Conservation (phyloP, 164 flowering plant species). For the Amborella trichopoda region DNA sequence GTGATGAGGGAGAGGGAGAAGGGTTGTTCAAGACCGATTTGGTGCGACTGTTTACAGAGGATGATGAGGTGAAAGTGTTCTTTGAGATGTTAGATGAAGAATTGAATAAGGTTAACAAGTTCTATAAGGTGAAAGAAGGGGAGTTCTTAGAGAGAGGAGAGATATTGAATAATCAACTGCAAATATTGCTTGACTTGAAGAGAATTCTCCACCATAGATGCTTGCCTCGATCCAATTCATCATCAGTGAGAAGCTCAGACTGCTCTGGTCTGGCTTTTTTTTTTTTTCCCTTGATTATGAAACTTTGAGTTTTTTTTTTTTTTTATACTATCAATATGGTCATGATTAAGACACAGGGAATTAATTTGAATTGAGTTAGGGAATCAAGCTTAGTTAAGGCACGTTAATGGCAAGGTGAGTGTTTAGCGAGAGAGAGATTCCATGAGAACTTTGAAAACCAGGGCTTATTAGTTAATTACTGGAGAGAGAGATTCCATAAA, state of each 20-base stretch:
- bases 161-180: slow-evolving; percentile 56
- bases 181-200: slow-evolving; percentile 53
- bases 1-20: not conserved
- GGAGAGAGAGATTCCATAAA: too few species aligned
- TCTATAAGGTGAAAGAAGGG: slow-evolving; percentile 4
- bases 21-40: not conserved
- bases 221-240: slow-evolving; percentile 28
- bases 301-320: not conserved
- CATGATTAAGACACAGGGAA: not conserved
- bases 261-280: slow-evolving; percentile 25
- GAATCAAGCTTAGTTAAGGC: not conserved
- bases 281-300: not conserved
- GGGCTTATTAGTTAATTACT: too few species aligned
- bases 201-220: slow-evolving; percentile 23
- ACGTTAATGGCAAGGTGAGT: too few species aligned
- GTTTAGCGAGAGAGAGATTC: too few species aligned
- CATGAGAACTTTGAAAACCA: too few species aligned
- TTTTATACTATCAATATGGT: not conserved
- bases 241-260: slow-evolving; percentile 32
- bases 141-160: slow-evolving; percentile 45
- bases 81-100: slow-evolving; percentile 1
- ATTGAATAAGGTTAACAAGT: slow-evolving; percentile 4
- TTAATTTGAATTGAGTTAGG: not conserved
- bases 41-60: not conserved
- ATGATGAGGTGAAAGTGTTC: slow-evolving; percentile 3